Conservation (phyloP, 306 rosid genomes). For the Corylus heterophylla region DNA sequence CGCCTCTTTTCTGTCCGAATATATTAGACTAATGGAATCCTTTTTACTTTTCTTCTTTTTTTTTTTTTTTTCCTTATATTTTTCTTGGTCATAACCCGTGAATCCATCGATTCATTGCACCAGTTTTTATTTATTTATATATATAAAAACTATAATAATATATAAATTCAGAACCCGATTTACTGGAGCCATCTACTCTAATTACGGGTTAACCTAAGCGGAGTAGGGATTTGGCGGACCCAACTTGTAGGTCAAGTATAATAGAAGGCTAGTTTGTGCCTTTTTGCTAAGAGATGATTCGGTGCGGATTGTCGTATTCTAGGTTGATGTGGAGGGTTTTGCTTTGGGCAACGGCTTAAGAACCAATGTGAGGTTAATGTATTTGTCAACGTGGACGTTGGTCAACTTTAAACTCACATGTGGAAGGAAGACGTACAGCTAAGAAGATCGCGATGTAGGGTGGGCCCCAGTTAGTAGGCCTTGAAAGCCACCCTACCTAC, state of each 20-base stretch:
- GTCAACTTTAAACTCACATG: constrained; percentile 8
- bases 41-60: not conserved
- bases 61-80: not conserved
- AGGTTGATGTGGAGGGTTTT: not conserved
- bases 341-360: not conserved
- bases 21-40: not conserved
- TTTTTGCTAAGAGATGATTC: not conserved
- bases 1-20: not conserved
- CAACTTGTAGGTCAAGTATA: no score
- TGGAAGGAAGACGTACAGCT: not conserved
- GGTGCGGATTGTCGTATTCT: constrained; percentile 1
- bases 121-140: no score
- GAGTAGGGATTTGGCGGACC: no score
- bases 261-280: no score
- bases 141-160: no score
- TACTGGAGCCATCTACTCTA: no score
- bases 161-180: no score
- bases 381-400: constrained; percentile 20
- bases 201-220: no score
- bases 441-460: not conserved
- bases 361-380: not conserved
- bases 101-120: not conserved
- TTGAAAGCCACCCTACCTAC: not conserved
- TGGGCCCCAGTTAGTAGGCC: not conserved
- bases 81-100: not conserved